Conservation (phyloP, 2,329 filamentous ascomycete species). For the Epichloe hybrida region DNA sequence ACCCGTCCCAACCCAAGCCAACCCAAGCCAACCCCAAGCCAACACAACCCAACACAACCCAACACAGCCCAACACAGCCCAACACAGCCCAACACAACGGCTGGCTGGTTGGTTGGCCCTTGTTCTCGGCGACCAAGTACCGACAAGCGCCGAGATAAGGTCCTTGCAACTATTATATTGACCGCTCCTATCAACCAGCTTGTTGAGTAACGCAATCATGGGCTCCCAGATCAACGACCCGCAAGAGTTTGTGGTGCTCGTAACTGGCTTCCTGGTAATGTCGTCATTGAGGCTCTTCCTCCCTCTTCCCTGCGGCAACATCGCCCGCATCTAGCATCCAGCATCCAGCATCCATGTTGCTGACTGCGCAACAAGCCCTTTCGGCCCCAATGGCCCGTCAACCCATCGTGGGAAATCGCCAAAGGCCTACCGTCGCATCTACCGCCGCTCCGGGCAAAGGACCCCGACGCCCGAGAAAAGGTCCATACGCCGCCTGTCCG, state of each 20-base stretch:
- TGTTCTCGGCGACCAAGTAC: too few species aligned
- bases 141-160: too few species aligned
- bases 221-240: conserved; percentile 22
- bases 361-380: conserved; percentile 43
- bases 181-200: neutral
- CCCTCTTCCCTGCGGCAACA: neutral
- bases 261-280: conserved; percentile 49
- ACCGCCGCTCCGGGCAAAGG: conserved; percentile 33
- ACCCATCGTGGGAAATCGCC: conserved; percentile 73
- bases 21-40: too few species aligned
- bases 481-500: conserved; percentile 31
- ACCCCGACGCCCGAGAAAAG: conserved; percentile 17
- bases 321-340: too few species aligned
- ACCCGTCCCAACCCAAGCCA: too few species aligned
- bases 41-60: too few species aligned
- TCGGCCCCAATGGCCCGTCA: conserved; percentile 53
- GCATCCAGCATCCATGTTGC: neutral
- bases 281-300: conserved; percentile 9
- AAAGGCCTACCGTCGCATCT: conserved; percentile 52
- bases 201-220: conserved; percentile 11
- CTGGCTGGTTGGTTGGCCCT: too few species aligned
- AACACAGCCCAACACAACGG: too few species aligned
- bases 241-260: conserved; percentile 42
- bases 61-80: too few species aligned
- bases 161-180: too few species aligned